Evolutionary conservation across 495 filamentous ascomycete species (phyloP).

Genomic region (Peziza echinospora): DNA sequence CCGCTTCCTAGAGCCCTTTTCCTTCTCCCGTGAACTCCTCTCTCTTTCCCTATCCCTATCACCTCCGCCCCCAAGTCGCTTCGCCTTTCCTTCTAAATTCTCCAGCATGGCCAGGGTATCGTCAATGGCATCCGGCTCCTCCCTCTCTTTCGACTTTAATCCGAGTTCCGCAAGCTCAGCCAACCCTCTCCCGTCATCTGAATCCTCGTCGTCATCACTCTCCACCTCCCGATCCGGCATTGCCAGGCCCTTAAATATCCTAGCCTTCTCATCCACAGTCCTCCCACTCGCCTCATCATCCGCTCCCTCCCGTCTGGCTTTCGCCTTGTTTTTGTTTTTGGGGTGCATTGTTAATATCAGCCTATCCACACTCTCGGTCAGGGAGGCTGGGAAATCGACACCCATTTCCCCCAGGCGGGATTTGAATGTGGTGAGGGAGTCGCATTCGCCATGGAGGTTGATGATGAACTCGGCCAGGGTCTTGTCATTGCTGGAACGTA

Average conservation of each 20-base stretch:
- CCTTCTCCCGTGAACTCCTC: neutral
- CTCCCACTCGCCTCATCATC: constrained; percentile 25
- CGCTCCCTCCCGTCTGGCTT: constrained; percentile 15
- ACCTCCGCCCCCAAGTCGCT: constrained; percentile 15
- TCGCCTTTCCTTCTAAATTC: constrained; percentile 51
- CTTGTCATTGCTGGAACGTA: constrained; percentile 40
- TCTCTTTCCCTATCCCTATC: constrained; percentile 15
- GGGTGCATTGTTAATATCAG: constrained; percentile 79
- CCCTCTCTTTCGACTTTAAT: constrained; percentile 12
- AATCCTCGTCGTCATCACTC: constrained; percentile 27
- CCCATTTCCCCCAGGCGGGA: constrained; percentile 48
- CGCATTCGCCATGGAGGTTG: constrained; percentile 61
- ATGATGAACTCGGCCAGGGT: constrained; percentile 91
- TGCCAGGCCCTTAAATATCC: constrained; percentile 72
- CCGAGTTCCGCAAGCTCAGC: neutral
- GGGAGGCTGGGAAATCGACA: constrained; percentile 70
- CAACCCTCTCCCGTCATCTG: constrained; percentile 10
- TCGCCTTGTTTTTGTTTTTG: constrained; percentile 27
- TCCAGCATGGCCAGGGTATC: constrained; percentile 87
- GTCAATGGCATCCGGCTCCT: constrained; percentile 46
- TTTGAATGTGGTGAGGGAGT: constrained; percentile 42
- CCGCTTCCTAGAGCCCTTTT: neutral
- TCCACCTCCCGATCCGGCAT: constrained; percentile 62
- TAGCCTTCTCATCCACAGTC: constrained; percentile 39
- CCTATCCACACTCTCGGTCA: constrained; percentile 79